Conservation (phyloP, 2,329 filamentous ascomycete species). For the Fusarium pilosicola region DNA sequence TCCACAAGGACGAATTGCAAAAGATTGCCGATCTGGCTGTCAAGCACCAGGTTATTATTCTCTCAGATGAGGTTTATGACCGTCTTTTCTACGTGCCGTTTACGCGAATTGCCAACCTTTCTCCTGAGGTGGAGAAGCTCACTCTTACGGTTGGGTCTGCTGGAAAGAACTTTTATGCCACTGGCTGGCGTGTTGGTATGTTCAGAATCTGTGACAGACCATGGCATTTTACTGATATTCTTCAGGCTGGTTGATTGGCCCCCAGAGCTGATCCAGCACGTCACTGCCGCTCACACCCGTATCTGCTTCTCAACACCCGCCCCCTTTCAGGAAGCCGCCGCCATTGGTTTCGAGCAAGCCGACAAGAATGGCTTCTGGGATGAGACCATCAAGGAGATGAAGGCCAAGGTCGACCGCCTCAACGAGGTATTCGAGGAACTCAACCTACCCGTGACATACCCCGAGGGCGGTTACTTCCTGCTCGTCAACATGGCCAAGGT, state of each 20-base stretch:
- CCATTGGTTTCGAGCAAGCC: constrained; percentile 93
- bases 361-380: constrained; percentile 90
- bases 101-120: constrained; percentile 89
- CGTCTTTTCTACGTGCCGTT: constrained; percentile 95
- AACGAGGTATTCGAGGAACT: constrained; percentile 83
- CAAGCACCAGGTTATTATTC: constrained; percentile 92
- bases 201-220: background rate
- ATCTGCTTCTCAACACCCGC: constrained; percentile 97
- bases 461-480: constrained; percentile 97
- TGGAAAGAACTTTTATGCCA: constrained; percentile 98
- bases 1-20: constrained; percentile 83
- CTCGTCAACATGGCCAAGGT: constrained; percentile 93
- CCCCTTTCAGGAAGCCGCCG: constrained; percentile 92
- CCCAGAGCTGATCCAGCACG: constrained; percentile 90
- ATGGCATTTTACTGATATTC: background rate
- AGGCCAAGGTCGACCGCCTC: constrained; percentile 86
- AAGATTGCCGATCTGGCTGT: constrained; percentile 89
- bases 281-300: constrained; percentile 90
- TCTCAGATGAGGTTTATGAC: constrained; percentile 95
- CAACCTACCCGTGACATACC: constrained; percentile 83
- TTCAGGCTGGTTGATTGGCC: constrained; percentile 87
- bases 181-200: constrained; percentile 87
- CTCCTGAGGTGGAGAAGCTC: constrained; percentile 85
- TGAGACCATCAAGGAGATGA: constrained; percentile 84
- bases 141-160: constrained; percentile 95